These are phyloP conservation scores for Populus alba DNA, from an alignment of 345 rosid genomes.

Conservation along the genomic window DNA sequence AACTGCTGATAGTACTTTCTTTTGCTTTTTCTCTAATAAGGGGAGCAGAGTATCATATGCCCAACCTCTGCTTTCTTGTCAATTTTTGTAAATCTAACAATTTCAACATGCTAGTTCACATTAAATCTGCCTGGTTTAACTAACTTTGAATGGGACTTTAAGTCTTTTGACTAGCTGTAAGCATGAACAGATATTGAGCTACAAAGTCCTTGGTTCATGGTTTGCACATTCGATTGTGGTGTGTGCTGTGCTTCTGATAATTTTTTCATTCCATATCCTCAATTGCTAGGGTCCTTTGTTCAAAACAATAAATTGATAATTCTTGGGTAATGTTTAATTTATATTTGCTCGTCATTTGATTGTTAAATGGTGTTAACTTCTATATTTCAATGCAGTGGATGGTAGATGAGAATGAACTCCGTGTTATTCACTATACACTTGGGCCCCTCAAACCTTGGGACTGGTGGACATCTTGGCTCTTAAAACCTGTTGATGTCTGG, in stretches of 20 bases:
- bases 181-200: neutral
- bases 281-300: neutral
- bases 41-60: neutral
- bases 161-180: neutral
- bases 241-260: too few species aligned
- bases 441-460: conserved; percentile 99
- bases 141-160: neutral
- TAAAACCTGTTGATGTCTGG: conserved; percentile 96
- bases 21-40: neutral
- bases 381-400: conserved; percentile 71
- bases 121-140: neutral
- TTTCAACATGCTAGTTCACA: neutral
- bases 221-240: too few species aligned
- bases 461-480: conserved; percentile 97
- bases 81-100: neutral
- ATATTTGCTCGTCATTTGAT: neutral
- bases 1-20: neutral
- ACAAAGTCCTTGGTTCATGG: too few species aligned
- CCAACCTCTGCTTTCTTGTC: neutral
- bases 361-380: conserved; percentile 12
- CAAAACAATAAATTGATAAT: neutral
- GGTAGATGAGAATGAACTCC: conserved; percentile 89
- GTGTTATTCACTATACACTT: conserved; percentile 86
- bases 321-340: neutral
- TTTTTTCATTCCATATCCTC: too few species aligned